Conservation (phyloP, 371 early-diverging fungal species). For the Dichotomocladium elegans region DNA sequence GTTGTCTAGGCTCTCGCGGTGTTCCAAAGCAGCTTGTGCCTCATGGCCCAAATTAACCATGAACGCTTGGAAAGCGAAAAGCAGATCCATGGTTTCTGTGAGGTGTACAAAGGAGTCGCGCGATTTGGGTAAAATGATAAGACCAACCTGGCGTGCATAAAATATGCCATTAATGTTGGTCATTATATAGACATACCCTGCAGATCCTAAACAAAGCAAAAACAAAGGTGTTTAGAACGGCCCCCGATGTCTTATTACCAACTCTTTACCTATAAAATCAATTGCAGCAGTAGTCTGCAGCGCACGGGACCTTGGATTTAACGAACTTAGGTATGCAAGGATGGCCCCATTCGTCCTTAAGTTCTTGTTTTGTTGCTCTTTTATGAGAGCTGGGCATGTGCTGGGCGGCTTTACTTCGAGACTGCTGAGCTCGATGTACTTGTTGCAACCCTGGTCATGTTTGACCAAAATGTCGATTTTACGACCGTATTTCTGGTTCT, state of each 20-base stretch:
- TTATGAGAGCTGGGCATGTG: not conserved
- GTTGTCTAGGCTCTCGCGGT: not conserved
- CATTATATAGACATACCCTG: no score
- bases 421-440: no score
- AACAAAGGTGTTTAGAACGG: no score
- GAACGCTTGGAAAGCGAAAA: not conserved
- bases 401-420: no score
- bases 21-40: conserved; percentile 4
- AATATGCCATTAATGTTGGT: conserved; percentile 4
- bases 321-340: not conserved
- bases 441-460: no score
- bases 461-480: no score
- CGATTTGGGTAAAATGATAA: conserved; percentile 3
- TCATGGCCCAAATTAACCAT: not conserved
- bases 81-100: not conserved
- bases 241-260: not conserved
- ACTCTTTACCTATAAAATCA: not conserved
- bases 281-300: not conserved
- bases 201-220: no score
- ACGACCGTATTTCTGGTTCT: no score
- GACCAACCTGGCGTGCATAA: conserved; percentile 4
- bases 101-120: not conserved
- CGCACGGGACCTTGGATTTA: not conserved
- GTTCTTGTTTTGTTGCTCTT: not conserved
- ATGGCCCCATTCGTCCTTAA: not conserved